Percentiles rank a stretch among this genome's conserved stretches.
Conservation (phyloP, 1,139 yeast genomes). For the Wickerhamomyces sp. region DNA sequence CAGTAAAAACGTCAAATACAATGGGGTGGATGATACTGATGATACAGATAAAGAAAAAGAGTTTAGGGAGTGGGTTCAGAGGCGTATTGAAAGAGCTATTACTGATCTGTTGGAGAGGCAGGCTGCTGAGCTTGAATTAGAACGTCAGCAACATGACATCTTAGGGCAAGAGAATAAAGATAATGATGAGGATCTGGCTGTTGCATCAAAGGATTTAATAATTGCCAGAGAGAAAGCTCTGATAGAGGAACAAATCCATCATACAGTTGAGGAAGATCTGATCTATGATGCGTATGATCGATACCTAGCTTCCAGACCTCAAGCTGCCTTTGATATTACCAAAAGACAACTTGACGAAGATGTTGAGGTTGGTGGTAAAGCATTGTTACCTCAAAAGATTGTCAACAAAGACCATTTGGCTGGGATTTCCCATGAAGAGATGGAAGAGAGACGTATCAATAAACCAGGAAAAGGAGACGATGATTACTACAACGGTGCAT, state of each 20-base stretch:
- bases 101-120: slow-evolving; percentile 39
- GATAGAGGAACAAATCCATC: neutral
- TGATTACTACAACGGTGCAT: neutral
- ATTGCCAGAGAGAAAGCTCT: neutral
- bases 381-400: neutral
- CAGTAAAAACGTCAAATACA: neutral
- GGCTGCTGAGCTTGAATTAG: slow-evolving; percentile 32
- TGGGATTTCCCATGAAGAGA: too few relatives aligned
- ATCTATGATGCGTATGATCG: neutral
- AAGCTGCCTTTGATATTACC: neutral
- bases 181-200: neutral
- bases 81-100: slow-evolving; percentile 37
- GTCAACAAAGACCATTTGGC: neutral
- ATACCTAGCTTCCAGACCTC: neutral
- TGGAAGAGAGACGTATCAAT: too few relatives aligned
- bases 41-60: slow-evolving; percentile 47
- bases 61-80: slow-evolving; percentile 38
- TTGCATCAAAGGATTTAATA: neutral
- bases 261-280: neutral
- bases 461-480: neutral
- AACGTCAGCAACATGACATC: neutral
- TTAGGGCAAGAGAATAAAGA: neutral
- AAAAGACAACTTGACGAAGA: neutral
- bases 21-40: slow-evolving; percentile 39
- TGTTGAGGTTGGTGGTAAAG: neutral